Base-by-base conservation (phyloP, 768 basidiomycete genomes). In the Collybia sordida region DNA sequence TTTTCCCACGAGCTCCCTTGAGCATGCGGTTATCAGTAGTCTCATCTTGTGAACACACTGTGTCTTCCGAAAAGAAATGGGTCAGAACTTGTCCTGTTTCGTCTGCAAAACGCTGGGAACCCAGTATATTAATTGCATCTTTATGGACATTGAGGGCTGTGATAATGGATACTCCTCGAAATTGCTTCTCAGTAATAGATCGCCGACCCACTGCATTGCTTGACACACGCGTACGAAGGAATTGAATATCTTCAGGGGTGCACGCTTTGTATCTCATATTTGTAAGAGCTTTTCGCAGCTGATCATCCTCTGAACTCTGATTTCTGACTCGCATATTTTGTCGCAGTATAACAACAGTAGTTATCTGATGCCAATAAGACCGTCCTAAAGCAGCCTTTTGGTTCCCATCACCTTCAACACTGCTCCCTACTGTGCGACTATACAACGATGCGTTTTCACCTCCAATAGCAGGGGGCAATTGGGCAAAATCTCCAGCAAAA, bases 271-370 rank as follows among this genome's bases (percentile, higher is more conserved):
- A 73, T 17, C 66, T 42, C 64, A 71, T 61, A 35, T 68, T 65
- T 15, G 56, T 58, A 3, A 70, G 42, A 3, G 59, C 59, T 15
- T 44, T 61, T 21, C 69, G 24, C 1, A 72, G 59, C 37, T 56
- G 52, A 1, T 31, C 42, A 59, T 75, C 72, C 0, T 58, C 46
- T 3, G n/a, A 6, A 11, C 59, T 51, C 42, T 65, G 52, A 11
- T n/a, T 38, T 12, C n/a, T 39, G 45, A 71, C 69, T 35, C 68
- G 21, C 71, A 72, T 72, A 42, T 72, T 72, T 52, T 69, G n/a
- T 15, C 59, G 42, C 4, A 72, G 47, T 9, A 72, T 69, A 0
- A 71, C 66, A 0, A 69, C 67, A 1, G 60, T 68, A 1, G 60
- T 67, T 2, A 67, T 50, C 47, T 65, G 62, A 47, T 65, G 67